A percentile compares a stretch with the other conserved stretches of the same genome.
phyloP scores from a whole-genome alignment of 257 asterid species.

The Echites panduratus region DNA sequence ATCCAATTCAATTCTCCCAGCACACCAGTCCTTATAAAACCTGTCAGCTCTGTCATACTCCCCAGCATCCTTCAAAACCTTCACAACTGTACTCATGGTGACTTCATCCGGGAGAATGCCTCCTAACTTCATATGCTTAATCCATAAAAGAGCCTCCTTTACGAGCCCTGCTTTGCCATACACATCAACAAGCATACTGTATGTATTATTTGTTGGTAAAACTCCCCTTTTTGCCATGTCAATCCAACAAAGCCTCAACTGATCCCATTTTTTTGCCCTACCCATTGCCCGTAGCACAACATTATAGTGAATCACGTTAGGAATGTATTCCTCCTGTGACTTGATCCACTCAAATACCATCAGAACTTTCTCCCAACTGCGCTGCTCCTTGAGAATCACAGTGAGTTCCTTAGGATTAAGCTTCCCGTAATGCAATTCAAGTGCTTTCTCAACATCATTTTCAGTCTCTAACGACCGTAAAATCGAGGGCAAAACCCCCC shows the following conservation, averaged over 20 bases:
- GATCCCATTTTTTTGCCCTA: constrained; percentile 84
- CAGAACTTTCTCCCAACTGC: constrained; percentile 67
- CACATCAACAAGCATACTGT: constrained; percentile 91
- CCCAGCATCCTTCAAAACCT: constrained; percentile 78
- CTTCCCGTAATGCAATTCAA: constrained; percentile 50
- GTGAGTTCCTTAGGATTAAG: constrained; percentile 80
- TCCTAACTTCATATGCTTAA: constrained; percentile 78
- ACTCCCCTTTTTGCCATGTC: constrained; percentile 75
- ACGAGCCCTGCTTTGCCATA: constrained; percentile 88
- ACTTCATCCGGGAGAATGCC: constrained; percentile 89
- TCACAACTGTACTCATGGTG: constrained; percentile 80
- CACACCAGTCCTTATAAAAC: constrained; percentile 77
- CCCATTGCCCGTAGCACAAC: constrained; percentile 82
- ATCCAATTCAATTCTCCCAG: constrained; percentile 60
- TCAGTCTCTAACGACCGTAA: constrained; percentile 53
- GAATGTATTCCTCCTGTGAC: constrained; percentile 61
- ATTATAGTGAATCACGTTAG: constrained; percentile 88
- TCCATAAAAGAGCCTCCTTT: constrained; percentile 84
- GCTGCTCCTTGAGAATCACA: constrained; percentile 82
- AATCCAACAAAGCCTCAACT: constrained; percentile 91
- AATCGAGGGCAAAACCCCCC: constrained; percentile 64
- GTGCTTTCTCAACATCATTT: constrained; percentile 54
- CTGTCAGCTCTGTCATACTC: constrained; percentile 63
- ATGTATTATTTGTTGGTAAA: constrained; percentile 74
- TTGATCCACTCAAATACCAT: constrained; percentile 86